phyloP scores from a whole-genome alignment of 2,329 filamentous ascomycete genomes.

The Pseudovirgaria hyperparasitica region DNA sequence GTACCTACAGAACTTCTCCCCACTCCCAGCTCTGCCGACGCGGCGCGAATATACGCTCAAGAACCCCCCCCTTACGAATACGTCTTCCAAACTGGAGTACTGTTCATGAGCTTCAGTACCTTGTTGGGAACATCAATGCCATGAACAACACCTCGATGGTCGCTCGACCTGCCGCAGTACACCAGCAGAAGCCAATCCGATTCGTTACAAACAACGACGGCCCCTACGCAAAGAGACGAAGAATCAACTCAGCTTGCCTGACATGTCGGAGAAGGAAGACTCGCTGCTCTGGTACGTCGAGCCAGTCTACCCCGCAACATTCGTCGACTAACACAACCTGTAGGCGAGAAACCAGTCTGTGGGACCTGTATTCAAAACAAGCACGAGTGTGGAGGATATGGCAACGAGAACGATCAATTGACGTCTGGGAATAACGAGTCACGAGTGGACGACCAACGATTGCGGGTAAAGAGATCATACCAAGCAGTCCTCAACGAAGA shows the following conservation, averaged over 20 bases:
- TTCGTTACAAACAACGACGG: conserved; percentile 30
- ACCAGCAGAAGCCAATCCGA: conserved; percentile 24
- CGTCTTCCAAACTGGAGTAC: too few relatives aligned
- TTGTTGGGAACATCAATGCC: neutral
- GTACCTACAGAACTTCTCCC: too few relatives aligned
- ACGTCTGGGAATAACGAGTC: too few relatives aligned
- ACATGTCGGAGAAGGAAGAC: conserved; percentile 38
- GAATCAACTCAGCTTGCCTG: conserved; percentile 31
- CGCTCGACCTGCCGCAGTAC: conserved; percentile 16
- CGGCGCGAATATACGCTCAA: too few relatives aligned
- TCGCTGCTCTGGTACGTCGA: conserved; percentile 31
- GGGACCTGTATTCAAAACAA: conserved; percentile 36
- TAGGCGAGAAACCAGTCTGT: conserved; percentile 28
- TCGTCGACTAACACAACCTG: conserved; percentile 2
- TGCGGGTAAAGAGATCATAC: too few relatives aligned
- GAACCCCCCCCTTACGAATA: too few relatives aligned
- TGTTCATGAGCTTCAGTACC: neutral
- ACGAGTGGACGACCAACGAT: too few relatives aligned
- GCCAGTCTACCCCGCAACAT: conserved; percentile 16
- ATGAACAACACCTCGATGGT: conserved; percentile 10
- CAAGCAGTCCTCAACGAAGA: too few relatives aligned
- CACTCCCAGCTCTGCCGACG: too few relatives aligned
- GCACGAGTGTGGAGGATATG: conserved; percentile 34
- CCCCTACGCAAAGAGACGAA: conserved; percentile 27
- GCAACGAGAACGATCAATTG: conserved; percentile 22